Base-by-base conservation (phyloP, 345 rosid genomes). In the Trapa bicornis region DNA sequence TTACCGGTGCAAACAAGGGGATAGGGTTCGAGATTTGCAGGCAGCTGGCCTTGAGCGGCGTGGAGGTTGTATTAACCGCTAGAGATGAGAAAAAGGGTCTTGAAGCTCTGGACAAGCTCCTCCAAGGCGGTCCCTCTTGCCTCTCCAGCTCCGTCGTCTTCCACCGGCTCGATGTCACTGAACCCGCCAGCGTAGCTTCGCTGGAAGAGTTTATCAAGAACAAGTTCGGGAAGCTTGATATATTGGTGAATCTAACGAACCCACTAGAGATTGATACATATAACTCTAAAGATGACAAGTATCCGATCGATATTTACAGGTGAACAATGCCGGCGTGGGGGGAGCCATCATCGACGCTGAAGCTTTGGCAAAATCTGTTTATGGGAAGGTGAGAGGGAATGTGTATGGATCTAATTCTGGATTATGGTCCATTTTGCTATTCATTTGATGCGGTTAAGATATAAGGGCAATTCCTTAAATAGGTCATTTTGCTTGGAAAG, bases 21-120 rank as follows among this genome's bases (percentile, higher is more conserved):
- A 73, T 80, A 16, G 80, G 80, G 42, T 69, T 77, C 7, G 78
- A 76, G 65, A 65, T 80, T 66, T 78, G 79, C 62, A 64, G 50
- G 48, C 78, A 75, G 52, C 33, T 77, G 61, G 78, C 80, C 66
- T 48, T 63, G 1, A 68, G 67, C 0, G 81, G 74, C 6, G 35
- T 77, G 1, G 35, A 11, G 50, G 81, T 80, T 9, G 70, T 78
- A 42, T 11, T 75, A 22, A 80, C 84, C 0, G 68, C 78, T 11
- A 77, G 78, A 72, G 76, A 77, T 67, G 76, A 75, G 60, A 69
- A 66, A 11, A 75, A 65, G 54, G 78, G 78, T 6, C 53, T 71
- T 17, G 75, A 78, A 54, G 84, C 81, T 45, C 72, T 66, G n/a
- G 69, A 71, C 16, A 71, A 71, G 54, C 69, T 78, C 36, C 41